Percentiles rank a stretch among this genome's conserved stretches.
Evolutionary conservation across 805 yeast genomes (phyloP).

Genomic region (Candida krabiensis): DNA sequence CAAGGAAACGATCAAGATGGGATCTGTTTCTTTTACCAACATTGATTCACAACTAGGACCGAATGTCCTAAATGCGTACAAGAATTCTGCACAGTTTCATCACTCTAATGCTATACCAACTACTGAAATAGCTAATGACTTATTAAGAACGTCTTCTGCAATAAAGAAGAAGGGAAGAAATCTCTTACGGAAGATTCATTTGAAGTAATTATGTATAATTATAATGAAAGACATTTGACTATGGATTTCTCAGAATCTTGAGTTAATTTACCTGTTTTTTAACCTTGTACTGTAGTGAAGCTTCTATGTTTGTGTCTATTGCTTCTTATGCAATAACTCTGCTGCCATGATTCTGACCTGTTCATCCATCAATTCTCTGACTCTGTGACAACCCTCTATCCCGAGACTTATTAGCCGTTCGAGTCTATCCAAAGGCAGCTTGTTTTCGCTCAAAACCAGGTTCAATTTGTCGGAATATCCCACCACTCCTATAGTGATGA

Average conservation of each 20-base stretch:
- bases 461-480: conserved; percentile 82
- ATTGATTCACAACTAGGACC: conserved; percentile 38
- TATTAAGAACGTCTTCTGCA: conserved; percentile 36
- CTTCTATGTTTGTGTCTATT: conserved; percentile 4
- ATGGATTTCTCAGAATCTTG: too few species aligned
- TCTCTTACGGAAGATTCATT: conserved; percentile 24
- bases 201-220: conserved; percentile 9
- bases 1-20: conserved; percentile 20
- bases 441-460: conserved; percentile 74
- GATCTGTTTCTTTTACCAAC: conserved; percentile 14
- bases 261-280: too few species aligned
- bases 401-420: conserved; percentile 79
- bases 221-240: too few species aligned
- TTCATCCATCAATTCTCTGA: conserved; percentile 82
- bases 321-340: conserved; percentile 32
- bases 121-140: conserved; percentile 39
- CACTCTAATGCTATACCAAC: conserved; percentile 23
- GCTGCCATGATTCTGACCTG: conserved; percentile 78
- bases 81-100: conserved; percentile 50
- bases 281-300: conserved; percentile 1
- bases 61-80: conserved; percentile 65
- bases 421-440: conserved; percentile 77
- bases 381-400: conserved; percentile 80
- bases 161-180: conserved; percentile 27
- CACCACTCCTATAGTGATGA: conserved; percentile 77